phyloP scores from a whole-genome alignment of 2,329 filamentous ascomycete species.

The Colletotrichum phormii region DNA sequence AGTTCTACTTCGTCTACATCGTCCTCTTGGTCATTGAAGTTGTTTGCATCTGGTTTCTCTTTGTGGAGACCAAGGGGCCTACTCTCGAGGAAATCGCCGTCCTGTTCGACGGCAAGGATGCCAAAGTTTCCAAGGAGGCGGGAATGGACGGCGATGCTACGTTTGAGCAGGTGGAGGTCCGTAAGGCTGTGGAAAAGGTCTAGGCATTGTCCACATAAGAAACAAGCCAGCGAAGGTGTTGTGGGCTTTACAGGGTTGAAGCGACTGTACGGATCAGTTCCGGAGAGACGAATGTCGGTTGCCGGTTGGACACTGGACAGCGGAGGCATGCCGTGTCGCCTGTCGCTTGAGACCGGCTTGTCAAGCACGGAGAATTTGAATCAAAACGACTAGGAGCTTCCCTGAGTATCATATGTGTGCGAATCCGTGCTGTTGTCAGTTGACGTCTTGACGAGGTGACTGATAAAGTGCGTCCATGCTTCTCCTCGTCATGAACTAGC shows the following conservation, averaged over 20 bases:
- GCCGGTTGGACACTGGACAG: background rate
- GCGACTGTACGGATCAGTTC: background rate
- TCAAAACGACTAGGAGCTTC: background rate
- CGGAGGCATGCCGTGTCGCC: background rate
- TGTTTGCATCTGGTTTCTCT: background rate
- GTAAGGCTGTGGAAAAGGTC: background rate
- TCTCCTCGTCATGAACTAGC: too few relatives aligned
- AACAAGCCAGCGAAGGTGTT: background rate
- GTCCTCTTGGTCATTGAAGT: background rate
- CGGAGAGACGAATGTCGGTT: background rate
- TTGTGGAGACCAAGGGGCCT: background rate
- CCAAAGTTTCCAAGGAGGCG: background rate
- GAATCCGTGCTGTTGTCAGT: background rate
- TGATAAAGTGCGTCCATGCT: background rate
- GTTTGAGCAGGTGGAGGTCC: background rate
- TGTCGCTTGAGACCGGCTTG: background rate
- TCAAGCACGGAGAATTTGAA: background rate
- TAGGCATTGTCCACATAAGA: background rate
- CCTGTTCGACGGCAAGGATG: conserved; percentile 10
- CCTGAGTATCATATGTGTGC: background rate
- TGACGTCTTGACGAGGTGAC: background rate
- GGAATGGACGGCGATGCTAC: background rate
- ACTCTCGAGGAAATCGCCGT: background rate
- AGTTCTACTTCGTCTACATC: background rate
- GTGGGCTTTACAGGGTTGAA: background rate